phyloP scores from a whole-genome alignment of 2,329 filamentous ascomycete genomes.

The Penicillium italicum region DNA sequence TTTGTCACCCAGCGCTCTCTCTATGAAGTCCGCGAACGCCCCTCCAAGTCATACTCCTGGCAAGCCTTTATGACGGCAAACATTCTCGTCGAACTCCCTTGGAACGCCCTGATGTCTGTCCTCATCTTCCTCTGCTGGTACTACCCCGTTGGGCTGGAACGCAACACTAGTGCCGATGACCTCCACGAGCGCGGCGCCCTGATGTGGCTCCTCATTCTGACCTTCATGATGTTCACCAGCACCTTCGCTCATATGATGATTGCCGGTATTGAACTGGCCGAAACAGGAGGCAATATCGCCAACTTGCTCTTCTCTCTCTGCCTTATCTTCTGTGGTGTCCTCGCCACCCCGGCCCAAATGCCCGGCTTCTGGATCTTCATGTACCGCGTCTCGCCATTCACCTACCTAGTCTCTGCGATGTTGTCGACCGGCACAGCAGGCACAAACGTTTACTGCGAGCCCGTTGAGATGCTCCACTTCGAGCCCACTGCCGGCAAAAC shows the following conservation, averaged over 20 bases:
- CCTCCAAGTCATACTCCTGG: slow-evolving; percentile 72
- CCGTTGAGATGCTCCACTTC: slow-evolving; percentile 32
- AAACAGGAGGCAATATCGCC: slow-evolving; percentile 63
- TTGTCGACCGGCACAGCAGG: slow-evolving; percentile 39
- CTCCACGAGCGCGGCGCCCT: slow-evolving; percentile 57
- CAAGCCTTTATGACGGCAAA: slow-evolving; percentile 67
- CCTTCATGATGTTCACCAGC: slow-evolving; percentile 67
- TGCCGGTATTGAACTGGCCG: slow-evolving; percentile 64
- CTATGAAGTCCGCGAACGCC: slow-evolving; percentile 59
- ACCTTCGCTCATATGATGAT: slow-evolving; percentile 73
- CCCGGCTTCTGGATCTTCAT: slow-evolving; percentile 77
- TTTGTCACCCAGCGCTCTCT: slow-evolving; percentile 58
- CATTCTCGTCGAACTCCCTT: slow-evolving; percentile 69
- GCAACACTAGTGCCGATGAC: slow-evolving; percentile 39
- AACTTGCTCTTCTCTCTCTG: slow-evolving; percentile 58
- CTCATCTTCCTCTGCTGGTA: slow-evolving; percentile 65
- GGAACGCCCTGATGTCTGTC: slow-evolving; percentile 58
- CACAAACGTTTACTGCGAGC: slow-evolving; percentile 29
- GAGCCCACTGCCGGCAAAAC: slow-evolving; percentile 57
- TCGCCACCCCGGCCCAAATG: slow-evolving; percentile 54
- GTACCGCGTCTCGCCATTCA: slow-evolving; percentile 67
- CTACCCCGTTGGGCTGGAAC: slow-evolving; percentile 56
- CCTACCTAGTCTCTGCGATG: slow-evolving; percentile 54
- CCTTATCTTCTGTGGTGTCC: slow-evolving; percentile 55
- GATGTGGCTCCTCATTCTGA: slow-evolving; percentile 61